Conservation (phyloP, 805 yeast genomes). For the Metschnikowia anglica region DNA sequence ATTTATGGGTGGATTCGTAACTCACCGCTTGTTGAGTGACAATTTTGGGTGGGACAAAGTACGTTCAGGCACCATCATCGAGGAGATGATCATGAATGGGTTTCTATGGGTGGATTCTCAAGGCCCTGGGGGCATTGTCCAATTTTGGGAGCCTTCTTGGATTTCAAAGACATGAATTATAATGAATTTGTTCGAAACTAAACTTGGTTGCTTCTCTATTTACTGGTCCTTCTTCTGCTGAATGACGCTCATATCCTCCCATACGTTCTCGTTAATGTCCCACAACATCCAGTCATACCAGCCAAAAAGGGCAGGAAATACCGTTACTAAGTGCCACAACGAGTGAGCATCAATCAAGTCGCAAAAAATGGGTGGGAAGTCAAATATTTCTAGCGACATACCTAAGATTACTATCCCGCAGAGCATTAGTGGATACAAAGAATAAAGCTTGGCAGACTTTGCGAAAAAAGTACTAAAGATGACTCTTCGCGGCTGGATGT, state of each 20-base stretch:
- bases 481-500: constrained; percentile 24
- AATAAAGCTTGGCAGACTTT: constrained; percentile 37
- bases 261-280: constrained; percentile 38
- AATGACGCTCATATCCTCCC: constrained; percentile 14
- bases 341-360: constrained; percentile 24
- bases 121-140: constrained; percentile 34
- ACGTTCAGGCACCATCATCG: constrained; percentile 61
- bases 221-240: constrained; percentile 15
- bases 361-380: constrained; percentile 50
- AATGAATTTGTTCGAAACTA: no score
- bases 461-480: constrained; percentile 35
- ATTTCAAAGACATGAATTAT: constrained; percentile 32
- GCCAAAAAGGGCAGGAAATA: constrained; percentile 42
- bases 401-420: constrained; percentile 56
- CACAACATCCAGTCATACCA: constrained; percentile 49
- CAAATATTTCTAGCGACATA: constrained; percentile 88
- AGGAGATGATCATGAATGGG: constrained; percentile 80
- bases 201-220: no score
- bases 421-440: constrained; percentile 39
- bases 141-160: constrained; percentile 79
- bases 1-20: constrained; percentile 69
- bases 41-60: constrained; percentile 73
- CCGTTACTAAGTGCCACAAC: constrained; percentile 23
- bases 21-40: constrained; percentile 60
- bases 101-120: constrained; percentile 77